Evolutionary conservation across 179 eudicot genomes (phyloP).

Genomic region (Carnegiea gigantea): DNA sequence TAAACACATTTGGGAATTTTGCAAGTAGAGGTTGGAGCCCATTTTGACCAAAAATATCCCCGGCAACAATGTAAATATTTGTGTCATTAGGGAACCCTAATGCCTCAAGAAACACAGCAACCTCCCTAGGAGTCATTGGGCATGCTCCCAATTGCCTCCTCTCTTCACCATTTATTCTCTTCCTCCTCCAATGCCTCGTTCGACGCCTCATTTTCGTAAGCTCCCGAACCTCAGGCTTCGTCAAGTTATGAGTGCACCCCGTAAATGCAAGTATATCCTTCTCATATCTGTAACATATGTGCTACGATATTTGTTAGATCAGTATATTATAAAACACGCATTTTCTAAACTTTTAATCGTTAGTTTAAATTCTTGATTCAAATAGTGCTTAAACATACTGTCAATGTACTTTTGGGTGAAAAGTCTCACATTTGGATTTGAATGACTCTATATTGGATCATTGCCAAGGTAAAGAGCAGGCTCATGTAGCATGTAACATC

Average conservation of each 20-base stretch:
- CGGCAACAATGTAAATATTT: constrained; percentile 53
- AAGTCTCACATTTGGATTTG: no score
- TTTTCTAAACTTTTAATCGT: no score
- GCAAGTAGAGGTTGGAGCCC: constrained; percentile 28
- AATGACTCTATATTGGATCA: no score
- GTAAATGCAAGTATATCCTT: constrained; percentile 66
- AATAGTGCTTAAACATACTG: neutral
- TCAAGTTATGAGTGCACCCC: constrained; percentile 50
- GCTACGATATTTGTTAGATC: neutral
- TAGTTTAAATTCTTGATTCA: no score
- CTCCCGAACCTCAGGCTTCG: constrained; percentile 38
- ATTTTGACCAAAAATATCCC: constrained; percentile 45
- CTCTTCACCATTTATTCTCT: constrained; percentile 37
- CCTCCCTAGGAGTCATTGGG: constrained; percentile 64
- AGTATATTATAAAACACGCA: no score
- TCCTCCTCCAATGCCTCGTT: constrained; percentile 53
- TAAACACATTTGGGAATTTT: constrained; percentile 40
- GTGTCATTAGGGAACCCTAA: constrained; percentile 49
- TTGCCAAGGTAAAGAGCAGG: neutral
- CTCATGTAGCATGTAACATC: no score
- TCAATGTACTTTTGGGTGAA: no score
- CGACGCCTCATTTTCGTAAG: constrained; percentile 37
- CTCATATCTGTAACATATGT: constrained; percentile 43
- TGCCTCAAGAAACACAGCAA: constrained; percentile 48
- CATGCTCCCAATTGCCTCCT: constrained; percentile 44